Conservation (phyloP, 139 green algal genomes). For the Limnomonas spitsbergensis region DNA sequence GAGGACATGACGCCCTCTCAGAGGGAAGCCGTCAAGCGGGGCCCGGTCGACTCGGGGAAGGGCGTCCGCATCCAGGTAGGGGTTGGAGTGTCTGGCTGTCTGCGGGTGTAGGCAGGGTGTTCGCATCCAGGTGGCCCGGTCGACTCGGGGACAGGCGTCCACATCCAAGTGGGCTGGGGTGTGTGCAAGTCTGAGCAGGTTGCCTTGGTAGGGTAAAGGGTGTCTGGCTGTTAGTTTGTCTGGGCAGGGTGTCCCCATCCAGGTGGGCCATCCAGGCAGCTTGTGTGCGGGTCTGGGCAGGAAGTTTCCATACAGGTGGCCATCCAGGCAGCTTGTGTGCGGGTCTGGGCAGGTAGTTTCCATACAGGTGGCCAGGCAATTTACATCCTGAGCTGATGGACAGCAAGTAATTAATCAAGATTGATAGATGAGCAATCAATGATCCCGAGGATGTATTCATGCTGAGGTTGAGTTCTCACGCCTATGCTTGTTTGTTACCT, state of each 20-base stretch:
- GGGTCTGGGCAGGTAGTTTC: too few species aligned
- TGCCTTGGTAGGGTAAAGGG: neutral
- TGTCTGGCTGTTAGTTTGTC: neutral
- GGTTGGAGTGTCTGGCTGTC: neutral
- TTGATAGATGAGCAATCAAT: too few species aligned
- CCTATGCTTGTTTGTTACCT: too few species aligned
- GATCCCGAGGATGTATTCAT: too few species aligned
- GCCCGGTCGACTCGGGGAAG: slow-evolving; percentile 58
- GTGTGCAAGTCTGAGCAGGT: neutral
- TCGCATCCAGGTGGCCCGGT: slow-evolving; percentile 63
- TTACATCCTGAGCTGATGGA: too few species aligned
- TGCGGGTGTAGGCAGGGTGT: neutral
- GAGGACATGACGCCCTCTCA: neutral
- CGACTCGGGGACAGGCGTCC: slow-evolving; percentile 44
- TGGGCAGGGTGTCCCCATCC: neutral
- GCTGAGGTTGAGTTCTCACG: too few species aligned
- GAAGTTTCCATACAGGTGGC: too few species aligned
- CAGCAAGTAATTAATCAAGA: too few species aligned
- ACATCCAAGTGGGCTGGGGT: neutral
- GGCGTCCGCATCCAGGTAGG: slow-evolving; percentile 60
- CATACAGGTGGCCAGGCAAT: too few species aligned
- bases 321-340: too few species aligned
- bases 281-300: too few species aligned
- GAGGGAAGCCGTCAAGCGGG: neutral
- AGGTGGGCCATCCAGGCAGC: too few species aligned